phyloP scores from a whole-genome alignment of 352 stramenopile genomes.

The Phytophthora pluvialis region DNA sequence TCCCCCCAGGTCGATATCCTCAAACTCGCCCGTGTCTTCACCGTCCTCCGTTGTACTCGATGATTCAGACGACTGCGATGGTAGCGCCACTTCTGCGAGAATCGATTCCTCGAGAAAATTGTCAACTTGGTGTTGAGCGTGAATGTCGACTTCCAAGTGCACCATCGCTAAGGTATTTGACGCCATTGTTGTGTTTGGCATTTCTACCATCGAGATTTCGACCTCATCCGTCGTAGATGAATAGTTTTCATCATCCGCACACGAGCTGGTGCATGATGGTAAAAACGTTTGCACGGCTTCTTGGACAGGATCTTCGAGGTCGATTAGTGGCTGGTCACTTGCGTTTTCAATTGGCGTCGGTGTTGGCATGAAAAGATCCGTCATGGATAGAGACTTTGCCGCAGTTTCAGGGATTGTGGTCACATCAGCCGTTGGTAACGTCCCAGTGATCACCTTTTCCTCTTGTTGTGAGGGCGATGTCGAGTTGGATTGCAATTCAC shows the following conservation, averaged over 20 bases:
- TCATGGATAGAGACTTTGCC: not conserved
- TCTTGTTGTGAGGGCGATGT: not conserved
- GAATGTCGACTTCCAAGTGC: not conserved
- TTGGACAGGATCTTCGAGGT: not conserved
- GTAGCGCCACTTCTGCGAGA: not conserved
- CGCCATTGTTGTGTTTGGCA: not conserved
- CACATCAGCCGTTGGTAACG: not conserved
- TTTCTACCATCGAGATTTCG: not conserved
- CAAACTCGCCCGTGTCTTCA: not conserved
- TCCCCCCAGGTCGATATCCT: conserved; percentile 17
- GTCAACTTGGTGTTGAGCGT: not conserved
- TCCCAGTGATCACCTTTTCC: not conserved
- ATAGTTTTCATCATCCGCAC: not conserved
- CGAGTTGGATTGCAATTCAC: not conserved
- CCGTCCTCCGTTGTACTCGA: not conserved
- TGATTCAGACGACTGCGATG: not conserved
- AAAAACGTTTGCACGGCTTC: not conserved
- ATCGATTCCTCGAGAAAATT: not conserved
- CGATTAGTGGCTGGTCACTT: not conserved
- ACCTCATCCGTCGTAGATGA: not conserved
- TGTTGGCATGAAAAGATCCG: not conserved
- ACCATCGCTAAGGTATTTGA: not conserved
- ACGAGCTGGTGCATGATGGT: not conserved
- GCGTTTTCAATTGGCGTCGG: not conserved
- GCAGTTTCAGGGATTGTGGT: not conserved